Evolutionary conservation across 2,329 filamentous ascomycete species (phyloP).

Genomic region (Exophiala dermatitidis): DNA sequence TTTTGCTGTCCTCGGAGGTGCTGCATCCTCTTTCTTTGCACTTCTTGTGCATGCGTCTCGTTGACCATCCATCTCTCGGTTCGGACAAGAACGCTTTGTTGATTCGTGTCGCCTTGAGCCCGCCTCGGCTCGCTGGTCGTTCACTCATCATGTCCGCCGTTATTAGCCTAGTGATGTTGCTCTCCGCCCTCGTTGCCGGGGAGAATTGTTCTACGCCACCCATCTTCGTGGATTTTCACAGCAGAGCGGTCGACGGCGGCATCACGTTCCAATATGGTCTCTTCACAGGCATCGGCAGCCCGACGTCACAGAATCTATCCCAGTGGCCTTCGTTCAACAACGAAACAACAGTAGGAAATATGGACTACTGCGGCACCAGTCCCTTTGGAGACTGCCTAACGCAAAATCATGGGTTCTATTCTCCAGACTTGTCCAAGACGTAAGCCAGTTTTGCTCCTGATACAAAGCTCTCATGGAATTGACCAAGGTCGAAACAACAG

Average conservation of each 20-base stretch:
- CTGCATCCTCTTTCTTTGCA: not conserved
- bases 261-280: slow-evolving; percentile 39
- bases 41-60: not conserved
- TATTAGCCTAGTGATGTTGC: slow-evolving; percentile 4
- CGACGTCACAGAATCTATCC: slow-evolving; percentile 38
- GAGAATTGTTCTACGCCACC: slow-evolving; percentile 26
- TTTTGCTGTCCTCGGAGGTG: too few species aligned
- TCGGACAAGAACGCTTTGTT: not conserved
- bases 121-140: not conserved
- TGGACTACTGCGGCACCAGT: slow-evolving; percentile 33
- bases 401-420: slow-evolving; percentile 21
- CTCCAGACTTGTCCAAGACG: slow-evolving; percentile 18
- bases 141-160: slow-evolving; percentile 10
- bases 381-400: slow-evolving; percentile 26
- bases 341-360: slow-evolving; percentile 36
- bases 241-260: slow-evolving; percentile 37
- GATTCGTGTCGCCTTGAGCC: not conserved
- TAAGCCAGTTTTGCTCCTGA: slow-evolving; percentile 2
- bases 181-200: slow-evolving; percentile 7
- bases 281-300: slow-evolving; percentile 39
- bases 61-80: too few species aligned
- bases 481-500: slow-evolving; percentile 17
- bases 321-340: slow-evolving; percentile 41
- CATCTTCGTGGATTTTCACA: slow-evolving; percentile 42
- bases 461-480: slow-evolving; percentile 26